Evolutionary conservation across 2,329 filamentous ascomycete species (phyloP), one percentile per base, ranked within the genome.

Genomic region (Neonectria hederae): DNA sequence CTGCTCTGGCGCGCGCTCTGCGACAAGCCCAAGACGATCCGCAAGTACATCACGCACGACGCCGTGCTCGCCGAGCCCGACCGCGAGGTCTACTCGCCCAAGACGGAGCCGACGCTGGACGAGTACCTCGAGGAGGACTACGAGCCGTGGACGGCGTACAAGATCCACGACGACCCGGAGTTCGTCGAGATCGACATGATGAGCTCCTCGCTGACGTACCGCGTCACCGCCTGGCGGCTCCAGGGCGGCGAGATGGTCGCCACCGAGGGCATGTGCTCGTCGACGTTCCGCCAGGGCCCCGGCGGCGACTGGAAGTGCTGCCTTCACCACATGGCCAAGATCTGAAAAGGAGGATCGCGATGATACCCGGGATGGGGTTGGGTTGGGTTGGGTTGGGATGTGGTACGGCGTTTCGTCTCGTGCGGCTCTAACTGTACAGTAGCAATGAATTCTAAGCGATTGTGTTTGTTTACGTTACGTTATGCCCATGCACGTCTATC

Each of bases 101-200:
- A 70, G 51, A 73, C 72, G 58, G 76, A 78, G 61, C 76, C 76
- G 35, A 71, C 70, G 4, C 71, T 78, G 14, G 63, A 75, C 5
- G 72, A 77, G 19, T 76, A 74, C 70, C 65, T 78, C 51, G 76
- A 78, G 54, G 71, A 75, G 10, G 65, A 68, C 8, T 77, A 72
- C 65, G 74, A 78, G 69, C 76, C 77, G 0, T 78, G 75, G 75
- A 78, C 77, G 22, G 76, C 76, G 0, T 78, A 77, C 70, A 75
- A 75, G 65, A 76, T 78, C 61, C 74, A 78, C 56, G 76, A 70
- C 63, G 77, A 78, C 32, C 75, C 75, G 2, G 74, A 77, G 52
- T 78, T 78, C 51, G 77, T 78, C 59, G 76, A 78, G 74, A 75
- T 78, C n/a, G 76, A 78, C 65, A 69, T 78, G 73, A 78, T 78